Base-by-base conservation (phyloP, 805 yeast species). In the Candida parachauliodes region DNA sequence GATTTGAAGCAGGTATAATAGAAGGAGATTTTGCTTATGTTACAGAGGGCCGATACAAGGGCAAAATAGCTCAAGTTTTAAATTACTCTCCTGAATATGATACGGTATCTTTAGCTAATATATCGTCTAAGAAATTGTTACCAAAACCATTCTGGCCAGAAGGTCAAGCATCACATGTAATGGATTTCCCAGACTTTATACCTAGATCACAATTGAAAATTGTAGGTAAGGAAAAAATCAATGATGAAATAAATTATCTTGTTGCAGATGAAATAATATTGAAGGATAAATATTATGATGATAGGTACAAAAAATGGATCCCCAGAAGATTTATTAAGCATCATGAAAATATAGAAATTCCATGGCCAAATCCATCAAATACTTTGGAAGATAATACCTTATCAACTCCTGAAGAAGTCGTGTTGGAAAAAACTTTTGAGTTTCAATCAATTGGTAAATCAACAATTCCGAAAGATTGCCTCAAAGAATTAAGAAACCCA, bases 1-100 rank as follows among this genome's bases (percentile, higher is more conserved):
- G 62, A 30, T 65, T 75, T 23, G 67, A 68, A 32, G 73, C 83
- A 68, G 80, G 77, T 32, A 79, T 77, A 46, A 67, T 80, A 32
- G 78, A 77, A 16, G 95, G 95, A 15, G 96, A 87, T 60, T 68
- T 82, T 43, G 95, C 85, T 2, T 74, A 87, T 54, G 70, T 88
- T 18, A 67, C 77, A 19, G 72, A 71, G 36, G 97, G 97, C 14
- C 69, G 72, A 32, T 73, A 76, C 51, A 77, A 77, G 51, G 95
- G 96, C n/a, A 79, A 76, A 19, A 71, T 88, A 10, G 79, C 91
- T 7, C 76, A 76, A 39, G 75, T 91, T 8, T 70, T 74, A 42
- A 76, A 77, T 41, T 77, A 79, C 44, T 76, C 74, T 35, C 61
- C 66, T n/a, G 70, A 73, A 30, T 71, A 80, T 16, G 85, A 88